These are phyloP conservation scores for Colletotrichum orbiculare DNA, from an alignment of 2,329 filamentous ascomycete genomes.

Conservation along the genomic window DNA sequence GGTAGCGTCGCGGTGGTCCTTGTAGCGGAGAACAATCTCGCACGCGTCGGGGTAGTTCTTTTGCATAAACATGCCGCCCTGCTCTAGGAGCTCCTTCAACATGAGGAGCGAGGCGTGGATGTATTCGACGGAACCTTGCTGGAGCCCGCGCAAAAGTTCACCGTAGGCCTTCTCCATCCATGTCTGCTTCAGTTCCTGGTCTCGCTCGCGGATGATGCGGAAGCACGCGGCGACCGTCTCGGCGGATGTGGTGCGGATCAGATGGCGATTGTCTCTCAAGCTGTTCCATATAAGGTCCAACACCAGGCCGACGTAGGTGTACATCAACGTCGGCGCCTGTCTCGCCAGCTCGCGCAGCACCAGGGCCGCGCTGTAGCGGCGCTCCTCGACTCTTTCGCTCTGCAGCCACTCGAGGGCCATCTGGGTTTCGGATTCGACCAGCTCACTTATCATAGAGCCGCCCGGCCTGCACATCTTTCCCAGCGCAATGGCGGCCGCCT, in stretches of 20 bases:
- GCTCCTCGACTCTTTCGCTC: slow-evolving; percentile 91
- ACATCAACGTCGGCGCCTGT: slow-evolving; percentile 95
- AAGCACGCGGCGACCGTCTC: slow-evolving; percentile 96
- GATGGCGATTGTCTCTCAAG: slow-evolving; percentile 86
- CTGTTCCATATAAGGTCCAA: slow-evolving; percentile 98
- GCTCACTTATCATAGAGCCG: slow-evolving; percentile 91
- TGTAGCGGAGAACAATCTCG: slow-evolving; percentile 91
- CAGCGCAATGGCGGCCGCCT: slow-evolving; percentile 87
- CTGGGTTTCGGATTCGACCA: slow-evolving; percentile 97
- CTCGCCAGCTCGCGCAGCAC: slow-evolving; percentile 90
- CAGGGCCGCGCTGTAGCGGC: slow-evolving; percentile 91
- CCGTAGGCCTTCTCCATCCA: slow-evolving; percentile 94
- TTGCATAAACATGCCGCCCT: slow-evolving; percentile 99
- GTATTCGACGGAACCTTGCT: slow-evolving; percentile 83
- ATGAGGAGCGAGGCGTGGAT: slow-evolving; percentile 95
- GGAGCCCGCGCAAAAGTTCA: slow-evolving; percentile 83
- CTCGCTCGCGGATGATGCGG: slow-evolving; percentile 93
- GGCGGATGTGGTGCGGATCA: slow-evolving; percentile 91
- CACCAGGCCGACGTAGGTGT: slow-evolving; percentile 93
- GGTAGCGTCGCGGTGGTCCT: slow-evolving; percentile 89
- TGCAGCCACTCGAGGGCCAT: slow-evolving; percentile 97
- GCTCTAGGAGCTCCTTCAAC: slow-evolving; percentile 90
- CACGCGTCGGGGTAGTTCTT: slow-evolving; percentile 92
- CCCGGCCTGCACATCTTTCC: slow-evolving; percentile 92
- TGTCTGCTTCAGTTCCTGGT: slow-evolving; percentile 84